A percentile compares a stretch with the other conserved stretches of the same genome.
Evolutionary conservation across 2,329 filamentous ascomycete genomes (phyloP).

Genomic region (Fusarium nisikadoi): DNA sequence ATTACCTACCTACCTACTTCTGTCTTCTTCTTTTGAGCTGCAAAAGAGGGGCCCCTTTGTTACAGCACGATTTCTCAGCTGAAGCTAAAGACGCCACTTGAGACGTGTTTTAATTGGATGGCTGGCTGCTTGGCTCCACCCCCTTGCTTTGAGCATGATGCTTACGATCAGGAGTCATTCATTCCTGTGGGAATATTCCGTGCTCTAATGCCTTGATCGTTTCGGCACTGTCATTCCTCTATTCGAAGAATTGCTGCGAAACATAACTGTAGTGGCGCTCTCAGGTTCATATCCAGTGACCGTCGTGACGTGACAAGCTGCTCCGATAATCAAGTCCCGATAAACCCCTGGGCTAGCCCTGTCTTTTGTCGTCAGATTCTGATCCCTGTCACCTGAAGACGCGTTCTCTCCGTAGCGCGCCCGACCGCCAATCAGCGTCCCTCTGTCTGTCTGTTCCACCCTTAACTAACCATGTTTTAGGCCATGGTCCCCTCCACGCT

Average conservation of each 20-base stretch:
- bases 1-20: neutral
- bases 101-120: slow-evolving; percentile 23
- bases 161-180: neutral
- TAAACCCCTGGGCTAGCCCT: neutral
- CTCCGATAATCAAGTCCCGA: neutral
- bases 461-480: neutral
- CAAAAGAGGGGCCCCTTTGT: slow-evolving; percentile 5
- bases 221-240: neutral
- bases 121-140: neutral
- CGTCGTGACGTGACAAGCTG: neutral
- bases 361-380: neutral
- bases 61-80: neutral
- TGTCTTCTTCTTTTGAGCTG: neutral
- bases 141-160: neutral
- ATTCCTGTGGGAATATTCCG: neutral
- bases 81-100: slow-evolving; percentile 28
- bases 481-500: neutral
- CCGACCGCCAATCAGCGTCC: neutral
- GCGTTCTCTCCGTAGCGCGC: neutral
- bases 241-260: accelerated
- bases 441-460: neutral
- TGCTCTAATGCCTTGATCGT: neutral
- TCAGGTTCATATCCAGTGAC: neutral
- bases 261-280: neutral
- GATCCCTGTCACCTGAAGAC: neutral